Evolutionary conservation across 345 rosid genomes (phyloP).

Genomic region (Eucalyptus decipiens): DNA sequence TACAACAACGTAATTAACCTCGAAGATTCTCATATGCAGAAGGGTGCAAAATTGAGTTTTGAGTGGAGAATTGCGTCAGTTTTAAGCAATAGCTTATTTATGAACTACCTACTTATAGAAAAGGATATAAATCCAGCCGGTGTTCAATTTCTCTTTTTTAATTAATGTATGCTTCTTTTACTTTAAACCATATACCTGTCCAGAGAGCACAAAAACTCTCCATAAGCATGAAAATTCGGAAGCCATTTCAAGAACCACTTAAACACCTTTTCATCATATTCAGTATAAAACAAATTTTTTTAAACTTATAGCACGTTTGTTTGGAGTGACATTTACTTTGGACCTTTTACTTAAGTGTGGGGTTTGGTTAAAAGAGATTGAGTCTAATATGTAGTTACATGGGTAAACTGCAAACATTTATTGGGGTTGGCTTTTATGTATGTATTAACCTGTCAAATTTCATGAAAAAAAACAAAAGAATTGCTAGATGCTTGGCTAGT

Average conservation of each 20-base stretch:
- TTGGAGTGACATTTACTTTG: neutral
- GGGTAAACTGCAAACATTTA: no score
- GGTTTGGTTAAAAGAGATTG: no score
- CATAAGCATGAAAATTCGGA: neutral
- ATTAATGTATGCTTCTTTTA: neutral
- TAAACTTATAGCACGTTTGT: no score
- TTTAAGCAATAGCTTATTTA: neutral
- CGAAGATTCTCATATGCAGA: neutral
- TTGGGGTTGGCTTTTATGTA: no score
- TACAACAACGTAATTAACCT: neutral
- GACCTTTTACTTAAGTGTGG: neutral
- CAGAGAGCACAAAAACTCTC: neutral
- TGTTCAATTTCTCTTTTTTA: neutral
- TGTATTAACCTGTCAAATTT: no score
- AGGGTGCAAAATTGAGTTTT: neutral
- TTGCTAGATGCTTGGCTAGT: no score
- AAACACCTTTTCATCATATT: neutral
- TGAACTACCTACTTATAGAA: neutral
- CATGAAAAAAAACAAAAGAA: no score
- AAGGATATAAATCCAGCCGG: neutral
- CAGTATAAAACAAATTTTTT: neutral
- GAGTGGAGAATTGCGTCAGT: neutral
- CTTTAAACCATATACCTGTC: neutral
- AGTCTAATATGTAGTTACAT: no score
- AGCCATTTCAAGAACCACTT: neutral